Evolutionary conservation across 495 filamentous ascomycete genomes (phyloP).

Genomic region (Monascus purpureus): DNA sequence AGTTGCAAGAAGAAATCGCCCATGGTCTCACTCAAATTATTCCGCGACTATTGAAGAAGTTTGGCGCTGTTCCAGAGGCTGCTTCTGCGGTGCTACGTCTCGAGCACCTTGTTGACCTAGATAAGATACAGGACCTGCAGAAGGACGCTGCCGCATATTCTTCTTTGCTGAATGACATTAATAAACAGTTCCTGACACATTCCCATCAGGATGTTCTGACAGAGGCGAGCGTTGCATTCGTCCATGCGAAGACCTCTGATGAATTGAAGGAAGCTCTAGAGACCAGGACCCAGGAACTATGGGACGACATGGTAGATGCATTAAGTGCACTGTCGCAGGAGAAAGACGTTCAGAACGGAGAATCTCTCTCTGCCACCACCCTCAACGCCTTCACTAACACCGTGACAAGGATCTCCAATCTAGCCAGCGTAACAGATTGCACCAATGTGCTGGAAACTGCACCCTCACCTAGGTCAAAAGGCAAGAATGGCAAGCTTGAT

Average conservation of each 20-base stretch:
- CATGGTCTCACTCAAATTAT: conserved; percentile 62
- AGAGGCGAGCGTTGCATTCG: conserved; percentile 66
- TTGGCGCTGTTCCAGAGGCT: conserved; percentile 73
- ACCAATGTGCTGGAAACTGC: conserved; percentile 53
- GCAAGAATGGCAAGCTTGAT: conserved; percentile 27
- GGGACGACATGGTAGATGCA: conserved; percentile 67
- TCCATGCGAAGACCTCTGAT: conserved; percentile 75
- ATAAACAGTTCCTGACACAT: conserved; percentile 83
- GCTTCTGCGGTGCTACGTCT: conserved; percentile 74
- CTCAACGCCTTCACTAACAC: conserved; percentile 63
- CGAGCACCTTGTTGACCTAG: conserved; percentile 75
- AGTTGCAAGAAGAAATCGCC: conserved; percentile 60
- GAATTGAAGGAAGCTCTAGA: conserved; percentile 77
- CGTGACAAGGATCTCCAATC: conserved; percentile 69
- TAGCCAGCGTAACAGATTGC: conserved; percentile 68
- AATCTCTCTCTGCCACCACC: conserved; percentile 42
- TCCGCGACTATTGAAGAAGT: conserved; percentile 79
- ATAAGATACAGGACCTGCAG: conserved; percentile 77
- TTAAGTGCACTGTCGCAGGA: conserved; percentile 53
- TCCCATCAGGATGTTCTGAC: conserved; percentile 72
- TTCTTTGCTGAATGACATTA: conserved; percentile 80
- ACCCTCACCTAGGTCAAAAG: conserved; percentile 29
- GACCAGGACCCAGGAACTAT: conserved; percentile 61
- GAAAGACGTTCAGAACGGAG: conserved; percentile 47
- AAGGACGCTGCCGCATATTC: conserved; percentile 72